Conservation (phyloP, 2,329 filamentous ascomycete species). For the Clarireedia hainanense region DNA sequence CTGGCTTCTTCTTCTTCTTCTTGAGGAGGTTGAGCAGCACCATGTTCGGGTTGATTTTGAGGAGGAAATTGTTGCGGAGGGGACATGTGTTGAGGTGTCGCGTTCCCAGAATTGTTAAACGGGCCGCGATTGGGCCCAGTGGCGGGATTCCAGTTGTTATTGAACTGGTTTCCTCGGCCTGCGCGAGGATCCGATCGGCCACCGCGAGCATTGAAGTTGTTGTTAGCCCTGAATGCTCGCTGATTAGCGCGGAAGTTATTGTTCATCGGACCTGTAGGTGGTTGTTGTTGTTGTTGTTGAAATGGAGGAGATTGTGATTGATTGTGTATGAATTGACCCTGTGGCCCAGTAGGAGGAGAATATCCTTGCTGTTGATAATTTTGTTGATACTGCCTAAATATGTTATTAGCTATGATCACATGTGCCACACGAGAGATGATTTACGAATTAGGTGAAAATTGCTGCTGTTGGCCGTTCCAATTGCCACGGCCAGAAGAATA, state of each 20-base stretch:
- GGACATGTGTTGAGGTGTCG: slow-evolving; percentile 28
- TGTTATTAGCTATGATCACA: slow-evolving; percentile 30
- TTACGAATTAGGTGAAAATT: slow-evolving; percentile 41
- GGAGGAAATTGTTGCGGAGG: slow-evolving; percentile 25
- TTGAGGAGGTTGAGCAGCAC: slow-evolving; percentile 27
- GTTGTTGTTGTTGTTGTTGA: slow-evolving; percentile 46
- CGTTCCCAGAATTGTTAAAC: slow-evolving; percentile 32
- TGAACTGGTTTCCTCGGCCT: slow-evolving; percentile 47
- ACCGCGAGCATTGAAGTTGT: slow-evolving; percentile 43
- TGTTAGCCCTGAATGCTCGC: slow-evolving; percentile 52
- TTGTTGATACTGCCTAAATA: slow-evolving; percentile 49
- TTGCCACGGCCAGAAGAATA: slow-evolving; percentile 46
- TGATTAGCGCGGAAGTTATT: slow-evolving; percentile 40
- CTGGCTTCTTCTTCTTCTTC: slow-evolving; percentile 38
- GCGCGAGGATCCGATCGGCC: slow-evolving; percentile 41
- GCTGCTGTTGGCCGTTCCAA: slow-evolving; percentile 38
- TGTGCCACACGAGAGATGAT: slow-evolving; percentile 19
- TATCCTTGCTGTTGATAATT: slow-evolving; percentile 52
- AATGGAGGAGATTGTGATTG: slow-evolving; percentile 38
- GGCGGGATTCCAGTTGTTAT: slow-evolving; percentile 63
- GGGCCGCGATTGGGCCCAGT: slow-evolving; percentile 38
- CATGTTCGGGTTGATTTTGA: slow-evolving; percentile 16
- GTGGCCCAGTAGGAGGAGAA: slow-evolving; percentile 43
- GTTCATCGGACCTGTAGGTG: slow-evolving; percentile 47
- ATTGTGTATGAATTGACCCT: slow-evolving; percentile 45